Evolutionary conservation across 2,329 filamentous ascomycete genomes (phyloP), one percentile per base, ranked within the genome.

Genomic region (Claviceps pazoutovae): DNA sequence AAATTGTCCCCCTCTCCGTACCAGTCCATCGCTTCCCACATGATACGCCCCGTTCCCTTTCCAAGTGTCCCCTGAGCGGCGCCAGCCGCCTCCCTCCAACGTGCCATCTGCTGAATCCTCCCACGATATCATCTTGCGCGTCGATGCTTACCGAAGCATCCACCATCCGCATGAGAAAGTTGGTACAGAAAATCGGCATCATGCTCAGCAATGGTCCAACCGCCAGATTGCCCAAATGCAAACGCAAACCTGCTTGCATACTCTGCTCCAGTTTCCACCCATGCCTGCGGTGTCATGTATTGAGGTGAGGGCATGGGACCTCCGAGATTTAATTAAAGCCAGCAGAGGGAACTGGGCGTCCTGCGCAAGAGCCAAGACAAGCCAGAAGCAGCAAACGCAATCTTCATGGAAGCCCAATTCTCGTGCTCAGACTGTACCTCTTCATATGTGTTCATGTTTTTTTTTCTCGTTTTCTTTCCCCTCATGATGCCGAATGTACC

Each of bases 191-290:
- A 30, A 11, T 17, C 30, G 21, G 49, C 14, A 5, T 30, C n/a
- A 46, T 47, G 30, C 43, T 23, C 51, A 53, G 48, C 23, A 46
- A 47, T 48, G 47, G 43, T 43, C 51, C 37, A 42, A 38, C 47
- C 51, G 43, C 51, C 51, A 38, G 43, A 9, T 37, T 49, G 36
- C 30, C 9, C 43, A 47, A 21, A 21, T 50, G 36, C 39, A 42
- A 43, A 30, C 30, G 36, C n/a, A 14, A 36, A 19, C 38, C 19
- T 47, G 6, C 9, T 30, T 30, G 30, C 8, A 30, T 36, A 14
- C 9, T 46, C n/a, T 14, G 41, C 36, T 26, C 14, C 14, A 17
- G 42, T 21, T 14, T 16, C 4, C 9, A 43, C 19, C 42, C 38
- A 46, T n/a, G 26, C 50, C 14, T n/a, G 26, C 21, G 34, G 37